Base-by-base conservation (phyloP, 768 basidiomycete genomes). In the Daedaleopsis nitida region DNA sequence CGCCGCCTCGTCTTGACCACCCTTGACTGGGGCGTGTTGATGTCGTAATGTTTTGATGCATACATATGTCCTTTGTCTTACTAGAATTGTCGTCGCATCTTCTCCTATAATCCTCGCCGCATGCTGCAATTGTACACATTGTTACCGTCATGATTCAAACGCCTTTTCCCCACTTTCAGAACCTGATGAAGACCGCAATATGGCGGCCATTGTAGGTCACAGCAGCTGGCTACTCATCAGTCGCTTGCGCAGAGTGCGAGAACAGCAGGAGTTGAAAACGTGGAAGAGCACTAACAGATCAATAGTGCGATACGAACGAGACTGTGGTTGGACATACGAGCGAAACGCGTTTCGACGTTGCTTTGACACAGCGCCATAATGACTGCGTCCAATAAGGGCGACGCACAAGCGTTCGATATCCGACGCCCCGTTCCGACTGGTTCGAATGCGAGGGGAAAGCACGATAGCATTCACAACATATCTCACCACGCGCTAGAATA, bases 1-100 rank as follows among this genome's bases (percentile, higher is more conserved):
- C 62, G 64, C 58, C 62, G 55, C 62, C n/a, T n/a, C n/a, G n/a
- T n/a, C n/a, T n/a, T n/a, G n/a, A n/a, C n/a, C n/a, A n/a, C n/a
- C 57, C 57, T 54, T 48, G 62, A 66, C 63, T 65, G 57, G 51
- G 64, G 57, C 55, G 52, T 56, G 57, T 62, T 39, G 56, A 52
- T 50, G 23, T 38, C 54, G 69, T 43, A 63, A 52, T 53, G 48
- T 35, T 37, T 24, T 39, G 50, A 21, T 50, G 39, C 39, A 32
- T 32, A 32, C 27, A 32, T 32, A 32, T 32, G 27, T 32, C 27
- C 44, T 44, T 24, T 59, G 57, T 56, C 27, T 59, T 57, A 57
- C 52, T 64, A 64, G 52, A 60, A 50, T 51, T 60, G 57, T 57
- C 58, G 62, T 64, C 55, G 58, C 62, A 64, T 58, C 49, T 52